Conservation (phyloP, 208 protist species). For the Balamuthia mandrillaris region DNA sequence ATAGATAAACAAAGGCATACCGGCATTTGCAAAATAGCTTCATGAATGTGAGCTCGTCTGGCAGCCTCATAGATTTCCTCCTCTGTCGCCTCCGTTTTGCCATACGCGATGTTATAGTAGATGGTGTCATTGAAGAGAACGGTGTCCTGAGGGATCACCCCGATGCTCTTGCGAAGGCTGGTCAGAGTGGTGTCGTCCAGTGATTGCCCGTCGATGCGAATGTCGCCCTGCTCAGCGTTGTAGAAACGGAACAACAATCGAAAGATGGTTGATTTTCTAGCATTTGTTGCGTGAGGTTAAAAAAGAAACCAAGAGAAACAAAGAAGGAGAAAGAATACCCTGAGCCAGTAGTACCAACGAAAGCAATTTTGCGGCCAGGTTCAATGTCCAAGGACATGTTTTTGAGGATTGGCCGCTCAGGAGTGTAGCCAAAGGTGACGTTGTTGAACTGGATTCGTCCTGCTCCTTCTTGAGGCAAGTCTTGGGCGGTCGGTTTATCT, state of each 20-base stretch:
- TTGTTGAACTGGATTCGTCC: conserved; percentile 65
- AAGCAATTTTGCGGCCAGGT: conserved; percentile 65
- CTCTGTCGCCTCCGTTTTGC: background rate
- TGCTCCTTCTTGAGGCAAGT: conserved; percentile 4
- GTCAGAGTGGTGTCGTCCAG: conserved; percentile 50
- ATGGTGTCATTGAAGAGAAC: conserved; percentile 72
- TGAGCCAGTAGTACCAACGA: conserved; percentile 70
- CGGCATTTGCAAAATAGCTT: conserved; percentile 51
- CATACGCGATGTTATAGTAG: conserved; percentile 69
- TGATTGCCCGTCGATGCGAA: conserved; percentile 67
- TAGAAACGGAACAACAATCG: conserved; percentile 75
- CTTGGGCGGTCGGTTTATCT: background rate
- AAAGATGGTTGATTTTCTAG: conserved; percentile 70
- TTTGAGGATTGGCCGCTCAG: conserved; percentile 43
- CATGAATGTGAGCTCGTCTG: conserved; percentile 46
- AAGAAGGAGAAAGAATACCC: background rate
- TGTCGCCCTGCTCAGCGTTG: conserved; percentile 52
- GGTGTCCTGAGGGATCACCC: conserved; percentile 69
- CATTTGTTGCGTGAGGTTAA: background rate
- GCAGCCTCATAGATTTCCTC: conserved; percentile 46
- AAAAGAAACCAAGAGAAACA: background rate
- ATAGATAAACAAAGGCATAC: background rate
- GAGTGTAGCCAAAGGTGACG: conserved; percentile 64
- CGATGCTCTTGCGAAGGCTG: conserved; percentile 56
- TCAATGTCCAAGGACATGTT: conserved; percentile 59